Conservation (phyloP, 1,139 yeast species). For the Taphrina pruni region DNA sequence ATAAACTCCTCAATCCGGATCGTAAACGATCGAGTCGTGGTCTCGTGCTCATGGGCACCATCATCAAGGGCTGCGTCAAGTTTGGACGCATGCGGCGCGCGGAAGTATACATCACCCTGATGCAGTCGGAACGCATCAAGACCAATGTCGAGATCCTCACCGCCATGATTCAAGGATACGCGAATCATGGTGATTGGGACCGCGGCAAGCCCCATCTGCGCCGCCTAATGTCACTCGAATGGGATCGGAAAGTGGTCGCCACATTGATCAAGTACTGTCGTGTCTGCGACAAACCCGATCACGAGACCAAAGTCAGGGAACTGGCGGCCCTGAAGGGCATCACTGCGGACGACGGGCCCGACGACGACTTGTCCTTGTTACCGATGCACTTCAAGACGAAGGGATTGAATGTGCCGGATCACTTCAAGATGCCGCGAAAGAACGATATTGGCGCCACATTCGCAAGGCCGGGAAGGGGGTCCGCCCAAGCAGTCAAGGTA, state of each 20-base stretch:
- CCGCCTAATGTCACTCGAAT: background rate
- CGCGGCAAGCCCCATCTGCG: slow-evolving; percentile 12
- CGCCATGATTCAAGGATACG: slow-evolving; percentile 27
- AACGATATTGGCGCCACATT: slow-evolving; percentile 17
- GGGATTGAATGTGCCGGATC: slow-evolving; percentile 36
- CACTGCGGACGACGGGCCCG: background rate
- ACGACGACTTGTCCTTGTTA: slow-evolving; percentile 15
- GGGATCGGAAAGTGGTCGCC: slow-evolving; percentile 32
- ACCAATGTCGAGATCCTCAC: slow-evolving; percentile 31
- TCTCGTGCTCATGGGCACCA: slow-evolving; percentile 24
- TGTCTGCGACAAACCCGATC: slow-evolving; percentile 5
- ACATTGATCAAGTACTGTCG: slow-evolving; percentile 25
- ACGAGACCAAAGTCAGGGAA: slow-evolving; percentile 14
- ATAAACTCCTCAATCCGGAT: background rate
- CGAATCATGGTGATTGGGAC: slow-evolving; percentile 17
- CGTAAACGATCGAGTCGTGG: slow-evolving; percentile 35
- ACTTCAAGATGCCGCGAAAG: slow-evolving; percentile 22
- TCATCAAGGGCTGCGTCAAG: slow-evolving; percentile 33
- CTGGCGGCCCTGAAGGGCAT: slow-evolving; percentile 30
- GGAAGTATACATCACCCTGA: slow-evolving; percentile 21
- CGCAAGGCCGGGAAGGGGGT: background rate
- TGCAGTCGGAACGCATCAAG: slow-evolving; percentile 23
- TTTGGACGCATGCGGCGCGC: slow-evolving; percentile 26
- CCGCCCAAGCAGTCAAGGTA: background rate
- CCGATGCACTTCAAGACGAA: slow-evolving; percentile 34